These are phyloP conservation scores for Cucurbita ficifolia DNA, from an alignment of 306 rosid species.

Conservation along the genomic window DNA sequence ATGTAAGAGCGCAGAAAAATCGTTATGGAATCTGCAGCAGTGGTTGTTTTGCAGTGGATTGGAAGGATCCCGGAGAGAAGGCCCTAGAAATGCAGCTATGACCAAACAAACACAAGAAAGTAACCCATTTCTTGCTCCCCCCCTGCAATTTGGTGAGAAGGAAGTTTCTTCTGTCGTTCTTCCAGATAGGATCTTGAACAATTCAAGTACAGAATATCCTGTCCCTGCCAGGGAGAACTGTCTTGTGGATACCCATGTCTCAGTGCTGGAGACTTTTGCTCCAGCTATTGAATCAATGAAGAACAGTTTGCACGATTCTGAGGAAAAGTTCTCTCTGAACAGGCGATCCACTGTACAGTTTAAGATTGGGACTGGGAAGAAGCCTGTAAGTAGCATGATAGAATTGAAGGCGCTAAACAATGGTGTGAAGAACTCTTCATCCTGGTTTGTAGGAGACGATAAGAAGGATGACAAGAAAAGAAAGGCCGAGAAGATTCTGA, in stretches of 20 bases:
- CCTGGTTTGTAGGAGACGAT: constrained; percentile 39
- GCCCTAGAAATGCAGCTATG: constrained; percentile 29
- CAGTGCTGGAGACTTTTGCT: constrained; percentile 56
- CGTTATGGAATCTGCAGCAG: constrained; percentile 35
- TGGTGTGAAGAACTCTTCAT: constrained; percentile 23
- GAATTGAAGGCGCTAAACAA: constrained; percentile 28
- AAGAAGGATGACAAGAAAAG: constrained; percentile 62
- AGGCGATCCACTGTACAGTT: constrained; percentile 49
- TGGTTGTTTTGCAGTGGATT: constrained; percentile 27
- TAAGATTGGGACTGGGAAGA: constrained; percentile 50
- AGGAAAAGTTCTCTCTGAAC: constrained; percentile 24
- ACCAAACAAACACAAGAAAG: constrained; percentile 33
- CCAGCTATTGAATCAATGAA: constrained; percentile 73
- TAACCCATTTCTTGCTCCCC: constrained; percentile 65
- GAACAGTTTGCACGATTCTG: constrained; percentile 18
- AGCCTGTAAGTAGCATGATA: constrained; percentile 29
- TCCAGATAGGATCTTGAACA: constrained; percentile 41
- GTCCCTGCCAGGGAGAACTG: constrained; percentile 22
- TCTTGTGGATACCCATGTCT: constrained; percentile 28
- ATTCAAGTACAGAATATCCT: constrained; percentile 15
- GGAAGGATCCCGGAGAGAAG: constrained; percentile 27
- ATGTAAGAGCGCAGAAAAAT: constrained; percentile 25
- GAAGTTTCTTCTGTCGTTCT: constrained; percentile 44
- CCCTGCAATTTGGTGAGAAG: constrained; percentile 57
- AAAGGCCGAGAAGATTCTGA: constrained; percentile 67